Percentiles rank a stretch among this genome's conserved stretches.
phyloP scores from a whole-genome alignment of 73 alveolate genomes.

The Breviolum minutum region DNA sequence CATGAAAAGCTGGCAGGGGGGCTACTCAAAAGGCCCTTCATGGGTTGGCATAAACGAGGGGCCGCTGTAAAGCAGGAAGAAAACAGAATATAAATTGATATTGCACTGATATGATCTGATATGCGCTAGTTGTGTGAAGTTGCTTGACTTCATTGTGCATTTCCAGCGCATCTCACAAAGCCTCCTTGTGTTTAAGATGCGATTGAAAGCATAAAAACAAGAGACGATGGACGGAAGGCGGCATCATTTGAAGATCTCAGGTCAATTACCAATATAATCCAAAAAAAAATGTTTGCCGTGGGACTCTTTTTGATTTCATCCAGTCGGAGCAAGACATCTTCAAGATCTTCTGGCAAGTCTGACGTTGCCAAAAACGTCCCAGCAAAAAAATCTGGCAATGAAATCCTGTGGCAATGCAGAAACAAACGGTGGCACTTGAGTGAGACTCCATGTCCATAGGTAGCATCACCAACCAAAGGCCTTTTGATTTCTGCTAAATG shows the following conservation, averaged over 20 bases:
- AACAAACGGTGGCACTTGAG: background rate
- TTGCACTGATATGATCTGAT: no score
- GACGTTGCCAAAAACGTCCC: background rate
- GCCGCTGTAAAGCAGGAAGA: no score
- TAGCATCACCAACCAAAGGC: constrained; percentile 68
- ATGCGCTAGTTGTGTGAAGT: no score
- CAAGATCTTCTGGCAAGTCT: constrained; percentile 21
- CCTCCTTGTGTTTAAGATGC: no score
- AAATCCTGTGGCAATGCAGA: constrained; percentile 45
- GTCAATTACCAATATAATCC: no score
- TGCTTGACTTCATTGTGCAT: no score
- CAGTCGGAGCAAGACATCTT: constrained; percentile 4
- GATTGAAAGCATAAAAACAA: background rate
- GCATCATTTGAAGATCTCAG: background rate
- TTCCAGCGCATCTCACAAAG: no score
- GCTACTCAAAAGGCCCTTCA: no score
- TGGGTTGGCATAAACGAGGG: no score
- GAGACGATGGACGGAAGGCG: background rate
- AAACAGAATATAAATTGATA: no score
- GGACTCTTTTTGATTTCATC: background rate
- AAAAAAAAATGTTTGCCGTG: background rate
- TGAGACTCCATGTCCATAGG: background rate
- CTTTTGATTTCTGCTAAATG: constrained; percentile 39
- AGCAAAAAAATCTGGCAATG: constrained; percentile 21
- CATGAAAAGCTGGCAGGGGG: no score